Evolutionary conservation across 1,284 basidiomycete genomes (phyloP).

Genomic region (Sporisorium iseilematis-ciliati): DNA sequence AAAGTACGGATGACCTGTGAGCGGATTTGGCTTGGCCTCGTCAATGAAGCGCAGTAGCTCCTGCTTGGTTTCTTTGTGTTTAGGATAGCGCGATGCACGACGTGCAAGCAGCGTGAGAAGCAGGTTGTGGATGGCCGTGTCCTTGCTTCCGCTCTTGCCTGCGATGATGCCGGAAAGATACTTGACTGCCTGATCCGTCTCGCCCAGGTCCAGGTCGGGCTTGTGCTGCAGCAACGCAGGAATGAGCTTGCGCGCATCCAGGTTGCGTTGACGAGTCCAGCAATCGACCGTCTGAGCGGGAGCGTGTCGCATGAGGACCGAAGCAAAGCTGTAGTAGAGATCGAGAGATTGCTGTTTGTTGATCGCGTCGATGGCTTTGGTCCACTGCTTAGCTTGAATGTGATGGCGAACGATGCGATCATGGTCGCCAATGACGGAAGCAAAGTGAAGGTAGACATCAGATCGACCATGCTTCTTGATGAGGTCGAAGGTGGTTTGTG

Average conservation of each 20-base stretch:
- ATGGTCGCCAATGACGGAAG: conserved; percentile 83
- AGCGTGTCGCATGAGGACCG: conserved; percentile 85
- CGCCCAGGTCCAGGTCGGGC: conserved; percentile 64
- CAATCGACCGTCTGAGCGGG: conserved; percentile 90
- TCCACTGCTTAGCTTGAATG: conserved; percentile 91
- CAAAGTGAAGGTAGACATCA: conserved; percentile 92
- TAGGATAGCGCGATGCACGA: conserved; percentile 27
- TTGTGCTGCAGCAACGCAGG: conserved; percentile 88
- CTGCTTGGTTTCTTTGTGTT: conserved; percentile 75
- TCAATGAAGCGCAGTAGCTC: conserved; percentile 87
- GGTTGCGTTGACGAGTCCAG: conserved; percentile 83
- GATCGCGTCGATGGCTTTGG: conserved; percentile 86
- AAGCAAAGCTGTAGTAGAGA: conserved; percentile 91
- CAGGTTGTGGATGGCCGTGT: conserved; percentile 91
- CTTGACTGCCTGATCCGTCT: conserved; percentile 82
- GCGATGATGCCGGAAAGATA: conserved; percentile 84
- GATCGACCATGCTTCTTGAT: conserved; percentile 92
- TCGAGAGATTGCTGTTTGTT: conserved; percentile 81
- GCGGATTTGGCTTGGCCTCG: conserved; percentile 81
- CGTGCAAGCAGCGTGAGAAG: conserved; percentile 86
- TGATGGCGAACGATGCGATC: conserved; percentile 91
- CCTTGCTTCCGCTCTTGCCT: conserved; percentile 82
- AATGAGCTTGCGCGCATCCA: conserved; percentile 87
- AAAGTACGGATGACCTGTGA: conserved; percentile 89
- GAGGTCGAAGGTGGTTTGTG: conserved; percentile 87